Evolutionary conservation across 768 basidiomycete genomes (phyloP), one percentile per base, ranked within the genome.

Genomic region (Pleurotus djamor): DNA sequence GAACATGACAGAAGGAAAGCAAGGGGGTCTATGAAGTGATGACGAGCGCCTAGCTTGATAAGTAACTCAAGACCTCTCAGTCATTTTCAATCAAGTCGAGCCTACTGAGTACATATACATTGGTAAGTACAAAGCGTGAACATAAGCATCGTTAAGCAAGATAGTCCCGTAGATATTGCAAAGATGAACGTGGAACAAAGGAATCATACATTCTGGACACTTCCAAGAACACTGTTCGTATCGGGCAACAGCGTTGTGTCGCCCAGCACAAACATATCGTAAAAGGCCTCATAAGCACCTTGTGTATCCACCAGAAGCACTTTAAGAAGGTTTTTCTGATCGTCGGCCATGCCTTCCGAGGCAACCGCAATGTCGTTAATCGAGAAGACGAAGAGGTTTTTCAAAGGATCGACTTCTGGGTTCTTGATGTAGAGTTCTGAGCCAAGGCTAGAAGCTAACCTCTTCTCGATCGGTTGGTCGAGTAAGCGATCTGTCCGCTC

Each of bases 1-100:
- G 64, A 92, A 87, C 88, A 91, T 85, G 12, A 34, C 7, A 7
- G 16, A 17, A 16, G 45, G 17, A 47, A 12, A 47, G 45, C 45
- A 47, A 8, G 7, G 45, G 7, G 4, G 9, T 10, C 4, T 41
- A 9, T 9, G 38, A 41, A 2, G 38, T 10, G 38, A n/a, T 10
- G n/a, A 41, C 38, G 9, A 10, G 38, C 38, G 9, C 10, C 38
- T 41, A n/a, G n/a, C n/a, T n/a, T n/a, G n/a, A n/a, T n/a, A n/a
- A n/a, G n/a, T n/a, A n/a, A n/a, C n/a, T n/a, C n/a, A n/a, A n/a
- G n/a, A n/a, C n/a, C n/a, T n/a, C n/a, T n/a, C n/a, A n/a, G n/a
- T n/a, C n/a, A n/a, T n/a, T n/a, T n/a, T n/a, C n/a, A n/a, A n/a
- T n/a, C n/a, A n/a, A n/a, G n/a, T n/a, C n/a, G n/a, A n/a, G n/a